Base-by-base conservation (phyloP, 805 yeast species). In the Wickerhamiella dianesei region DNA sequence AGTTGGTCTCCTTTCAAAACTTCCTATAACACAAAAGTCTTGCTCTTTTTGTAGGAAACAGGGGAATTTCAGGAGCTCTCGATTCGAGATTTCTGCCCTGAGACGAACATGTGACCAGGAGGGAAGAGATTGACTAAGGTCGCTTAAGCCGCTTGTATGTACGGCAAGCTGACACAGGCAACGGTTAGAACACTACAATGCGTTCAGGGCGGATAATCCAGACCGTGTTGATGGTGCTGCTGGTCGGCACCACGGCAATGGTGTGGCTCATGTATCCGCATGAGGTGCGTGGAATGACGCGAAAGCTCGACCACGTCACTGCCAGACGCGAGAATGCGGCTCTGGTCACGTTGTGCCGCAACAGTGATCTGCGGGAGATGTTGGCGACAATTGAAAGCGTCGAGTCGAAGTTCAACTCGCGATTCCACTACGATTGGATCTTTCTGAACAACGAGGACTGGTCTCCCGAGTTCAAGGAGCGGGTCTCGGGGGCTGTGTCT, bases 221-320 rank as follows among this genome's bases (percentile, higher is more conserved):
- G 19, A 18, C 19, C 14, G 44, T 41, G 6, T 16, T 21, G 35
- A 4, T 41, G 35, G 21, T 39, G 13, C 35, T 21, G 44, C 14
- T 22, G 13, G 35, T 25, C 35, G 35, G 35, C 13, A 12, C 35
- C 17, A 21, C 19, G 12, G 44, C 35, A 4, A 16, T 41, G 21
- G 14, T 21, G 12, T n/a, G 18, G 35, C 13, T 41, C 19, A 14
- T 25, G 35, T 22, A 21, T n/a, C 44, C 44, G 5, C 20, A n/a
- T 21, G 35, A 21, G 35, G 20, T 41, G 35, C 35, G 35, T 13
- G 95, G 96, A 35, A 92, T 94, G 79, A 66, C 77, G 22, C 72
- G 79, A 52, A 72, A 96, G 64, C 79, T 80, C 65, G 96, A 95
- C 1, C 84, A 84, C 47, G 96, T 89, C 40, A 43, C 25, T 18